Evolutionary conservation across 1,284 basidiomycete species (phyloP), one percentile per base, ranked within the genome.

Genomic region (Acaromyces ingoldii): DNA sequence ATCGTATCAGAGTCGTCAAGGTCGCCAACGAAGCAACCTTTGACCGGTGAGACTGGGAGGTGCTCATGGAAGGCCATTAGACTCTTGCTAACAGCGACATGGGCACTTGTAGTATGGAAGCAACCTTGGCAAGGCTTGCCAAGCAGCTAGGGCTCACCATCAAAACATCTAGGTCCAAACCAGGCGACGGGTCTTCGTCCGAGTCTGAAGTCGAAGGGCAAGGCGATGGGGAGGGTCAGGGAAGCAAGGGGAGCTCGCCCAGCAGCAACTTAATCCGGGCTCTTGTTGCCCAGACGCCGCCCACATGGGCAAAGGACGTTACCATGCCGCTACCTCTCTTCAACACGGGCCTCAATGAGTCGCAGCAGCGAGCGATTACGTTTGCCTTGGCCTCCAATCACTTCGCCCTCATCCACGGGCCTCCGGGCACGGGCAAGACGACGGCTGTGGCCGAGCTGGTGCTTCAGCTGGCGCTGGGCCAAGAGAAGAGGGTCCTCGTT

Each of bases 401-500:
- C 69, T 81, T 96, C 0, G 88, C 88, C 0, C 89, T 91, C 61
- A 91, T 98, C n/a, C 92, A 96, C 70, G 92, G 93, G 0, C 93
- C 93, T 4, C 92, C 93, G 55, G 92, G 81, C 1, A 77, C 76
- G 0, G 74, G 74, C 9, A 71, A 70, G 51, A 74, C 63, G 4
- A 69, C 61, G 2, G 60, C 62, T 0, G 52, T 72, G 10, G 89
- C 88, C 19, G 72, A 75, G 50, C 57, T 75, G 9, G 65, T 75
- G 40, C 55, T 72, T 42, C 72, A 75, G 51, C 58, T 73, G 11
- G 71, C 64, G 13, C 33, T 55, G 4, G 52, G 24, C 1, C 82
- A 52, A 69, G 70, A 71, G 26, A 76, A 79, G 46, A 69, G 77
- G 2, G 76, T 95, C 1, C 82, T 95, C 15, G 85, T 95, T 1